These are phyloP conservation scores for Colletotrichum siamense DNA, from an alignment of 2,329 filamentous ascomycete species.

Conservation along the genomic window DNA sequence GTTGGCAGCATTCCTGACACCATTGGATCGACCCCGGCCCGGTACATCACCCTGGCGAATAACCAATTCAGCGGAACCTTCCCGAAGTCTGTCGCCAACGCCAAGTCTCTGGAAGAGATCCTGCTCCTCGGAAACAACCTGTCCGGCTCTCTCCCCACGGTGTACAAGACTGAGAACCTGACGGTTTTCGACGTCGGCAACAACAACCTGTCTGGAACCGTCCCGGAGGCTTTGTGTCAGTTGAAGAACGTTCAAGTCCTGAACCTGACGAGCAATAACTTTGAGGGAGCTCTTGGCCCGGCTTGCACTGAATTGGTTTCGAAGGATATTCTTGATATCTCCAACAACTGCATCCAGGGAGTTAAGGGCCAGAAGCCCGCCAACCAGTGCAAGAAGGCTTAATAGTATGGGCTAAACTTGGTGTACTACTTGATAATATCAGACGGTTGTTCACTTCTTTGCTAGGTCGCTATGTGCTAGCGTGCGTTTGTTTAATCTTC, in stretches of 20 bases:
- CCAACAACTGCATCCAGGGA: not conserved
- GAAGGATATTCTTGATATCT: not conserved
- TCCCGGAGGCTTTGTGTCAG: not conserved
- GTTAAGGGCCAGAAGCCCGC: not conserved
- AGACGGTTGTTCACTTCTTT: not conserved
- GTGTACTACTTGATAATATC: not conserved
- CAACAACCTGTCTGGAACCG: not conserved
- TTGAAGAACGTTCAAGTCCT: not conserved
- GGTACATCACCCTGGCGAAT: not conserved
- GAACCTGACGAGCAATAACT: not conserved
- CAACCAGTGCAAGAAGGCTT: not conserved
- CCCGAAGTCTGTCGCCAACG: not conserved
- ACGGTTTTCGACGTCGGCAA: slow-evolving; percentile 2
- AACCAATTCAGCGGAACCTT: not conserved
- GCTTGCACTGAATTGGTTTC: not conserved
- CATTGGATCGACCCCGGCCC: not conserved
- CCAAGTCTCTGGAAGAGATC: not conserved
- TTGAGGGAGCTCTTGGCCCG: not conserved
- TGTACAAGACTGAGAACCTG: not conserved
- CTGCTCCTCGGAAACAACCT: not conserved
- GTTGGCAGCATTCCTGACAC: not conserved
- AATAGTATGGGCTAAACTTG: not conserved
- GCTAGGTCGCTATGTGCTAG: not conserved
- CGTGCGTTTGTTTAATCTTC: not conserved
- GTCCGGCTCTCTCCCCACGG: not conserved